Base-by-base conservation (phyloP, 2,329 filamentous ascomycete species). In the Colletotrichum paranaense region DNA sequence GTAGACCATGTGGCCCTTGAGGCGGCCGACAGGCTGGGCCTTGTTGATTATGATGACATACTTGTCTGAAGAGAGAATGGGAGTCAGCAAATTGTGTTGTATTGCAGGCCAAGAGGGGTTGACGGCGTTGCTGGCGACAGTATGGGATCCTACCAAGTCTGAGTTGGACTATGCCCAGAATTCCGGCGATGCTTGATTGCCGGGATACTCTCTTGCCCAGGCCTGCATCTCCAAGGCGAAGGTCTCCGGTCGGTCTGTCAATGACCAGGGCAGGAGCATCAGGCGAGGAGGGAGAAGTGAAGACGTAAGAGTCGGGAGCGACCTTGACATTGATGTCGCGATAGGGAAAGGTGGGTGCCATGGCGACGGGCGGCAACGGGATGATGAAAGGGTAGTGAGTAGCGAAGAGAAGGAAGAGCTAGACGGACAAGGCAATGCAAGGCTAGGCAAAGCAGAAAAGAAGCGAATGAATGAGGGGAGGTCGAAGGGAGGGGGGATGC, bases 1-100 rank as follows among this genome's bases (percentile, higher is more conserved):
- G 89, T 98, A 98, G 32, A 98, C 92, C 92, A 97, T 97, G 83
- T 99, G 95, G 75, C 97, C 97, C 84, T 96, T 97, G 77, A 99
- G 89, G 68, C 95, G 91, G 74, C 96, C 97, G 83, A 98, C 92
- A 49, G 95, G 93, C 81, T 95, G 92, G 68, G 95, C 94, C 84
- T 99, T 98, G 78, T 94, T 98, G 82, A 99, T 97, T 80, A 97
- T 90, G 80, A 99, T 94, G 80, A 97, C 93, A 88, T 99, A 99
- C 84, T 98, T 98, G 88, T 99, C 90, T 91, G 78, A 28, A 24
- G 30, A 9, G 19, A 24, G 32, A 2, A 30, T n/a, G 5, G 28
- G 70, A 32, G 67, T 77, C 59, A 75, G 72, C 52, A 59, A n/a
- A 46, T 19, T 19, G 12, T 32, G 28, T 35, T 6, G 8, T 42